Evolutionary conservation across 495 filamentous ascomycete species (phyloP), one percentile per base, ranked within the genome.

Genomic region (Aspergillus carlsbadensis): DNA sequence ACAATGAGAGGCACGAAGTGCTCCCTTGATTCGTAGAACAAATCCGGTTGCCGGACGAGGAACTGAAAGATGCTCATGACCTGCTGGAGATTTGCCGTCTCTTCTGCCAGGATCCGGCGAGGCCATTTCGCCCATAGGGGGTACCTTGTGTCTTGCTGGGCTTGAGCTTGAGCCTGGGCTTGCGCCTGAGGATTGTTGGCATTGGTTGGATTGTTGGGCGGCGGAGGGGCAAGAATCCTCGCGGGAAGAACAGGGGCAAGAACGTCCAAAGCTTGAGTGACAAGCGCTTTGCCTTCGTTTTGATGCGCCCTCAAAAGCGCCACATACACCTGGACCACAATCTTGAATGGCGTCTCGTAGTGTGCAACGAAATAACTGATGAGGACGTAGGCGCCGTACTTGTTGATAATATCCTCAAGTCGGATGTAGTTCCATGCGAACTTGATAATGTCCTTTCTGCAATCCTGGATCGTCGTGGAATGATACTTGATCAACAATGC

Each of bases 361-460:
- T 94, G 88, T 0, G 91, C 90, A 58, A 98, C 96, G 77, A 99
- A 99, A 70, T 96, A 98, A 8, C 89, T 92, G 59, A 98, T 96
- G 3, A 98, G 82, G 10, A 97, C 92, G 66, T 99, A 98, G 6
- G 95, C 93, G 17, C 92, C 95, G 68, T 98, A 92, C 66, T 99
- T 99, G 76, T 98, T 98, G 77, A 99, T 96, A 57, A 96, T 89
- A 68, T 99, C 95, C 67, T 99, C 95, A 20, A 99, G 84, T 15
- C 90, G 86, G 54, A 98, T 98, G 66, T 94, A 98, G 24, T 92
- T 97, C 95, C 95, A 99, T 4, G 91, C 92, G 69, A 97, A 98
- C 70, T 96, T 97, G 64, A 99, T 98, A 56, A 99, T 90, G 58
- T 99, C 95, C 70, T 98, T 99, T 18, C 95, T 88, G 5, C 90